Evolutionary conservation across 2,329 filamentous ascomycete species (phyloP), one percentile per base, ranked within the genome.

Genomic region (Coniochaeta prunicola): DNA sequence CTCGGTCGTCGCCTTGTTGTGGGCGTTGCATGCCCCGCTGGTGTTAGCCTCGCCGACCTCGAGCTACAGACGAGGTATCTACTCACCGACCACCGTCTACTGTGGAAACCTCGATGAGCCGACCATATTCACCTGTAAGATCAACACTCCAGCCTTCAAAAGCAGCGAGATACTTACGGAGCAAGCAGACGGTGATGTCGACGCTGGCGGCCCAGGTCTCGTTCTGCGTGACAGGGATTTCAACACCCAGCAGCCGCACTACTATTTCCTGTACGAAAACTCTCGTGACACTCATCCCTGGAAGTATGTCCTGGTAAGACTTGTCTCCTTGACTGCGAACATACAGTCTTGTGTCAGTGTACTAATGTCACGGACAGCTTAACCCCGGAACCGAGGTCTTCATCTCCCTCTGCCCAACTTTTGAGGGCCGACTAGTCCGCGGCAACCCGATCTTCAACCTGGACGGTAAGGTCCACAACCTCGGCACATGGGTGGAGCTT

Each of bases 181-280:
- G 21, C 24, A 30, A 33, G 19, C 50, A 61, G 61, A 50, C n/a
- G 59, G 58, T 12, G 61, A 63, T 34, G 40, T 54, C n/a, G 59
- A 63, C 56, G 60, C 60, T 33, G 58, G 59, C 2, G 67, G 66
- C 21, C 64, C 65, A 0, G 67, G 66, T 1, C 60, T 69, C 48
- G 61, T 62, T 54, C 60, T 69, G 30, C 63, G 61, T 8, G 67
- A 69, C 55, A 53, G 59, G 4, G 67, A 69, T 53, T 59, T 60
- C 12, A 64, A 62, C 24, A 59, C 48, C 17, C 54, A 61, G n/a
- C 59, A 61, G 19, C 30, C 31, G 3, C 61, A 63, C 50, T 63
- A 60, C 59, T 68, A 64, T 60, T 68, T 67, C 48, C 45, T 69
- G 3, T 65, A 67, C 59, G 67, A 69, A 56, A 68, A 67, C 50